Conservation (phyloP, 2,329 filamentous ascomycete species). For the Sclerotinia borealis region DNA sequence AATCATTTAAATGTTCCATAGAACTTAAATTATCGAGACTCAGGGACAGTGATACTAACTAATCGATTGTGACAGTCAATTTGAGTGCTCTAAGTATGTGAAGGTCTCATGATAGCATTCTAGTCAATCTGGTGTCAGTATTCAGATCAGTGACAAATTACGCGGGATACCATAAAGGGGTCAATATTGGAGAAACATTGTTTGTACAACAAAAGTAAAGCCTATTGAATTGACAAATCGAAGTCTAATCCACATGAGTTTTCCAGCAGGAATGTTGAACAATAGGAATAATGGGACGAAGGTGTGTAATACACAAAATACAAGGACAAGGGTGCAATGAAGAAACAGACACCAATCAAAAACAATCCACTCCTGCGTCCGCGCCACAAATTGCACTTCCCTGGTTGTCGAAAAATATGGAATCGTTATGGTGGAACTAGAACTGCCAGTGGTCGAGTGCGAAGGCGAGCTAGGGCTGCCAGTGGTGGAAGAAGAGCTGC, state of each 20-base stretch:
- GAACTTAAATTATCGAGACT: background rate
- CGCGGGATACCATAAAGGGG: background rate
- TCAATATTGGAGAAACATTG: background rate
- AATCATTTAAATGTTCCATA: background rate
- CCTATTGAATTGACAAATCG: background rate
- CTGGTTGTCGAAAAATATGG: background rate
- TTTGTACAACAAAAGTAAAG: background rate
- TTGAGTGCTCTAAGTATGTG: background rate
- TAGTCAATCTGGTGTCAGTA: background rate
- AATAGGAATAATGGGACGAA: background rate
- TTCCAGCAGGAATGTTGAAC: background rate
- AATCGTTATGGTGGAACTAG: background rate
- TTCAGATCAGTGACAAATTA: background rate
- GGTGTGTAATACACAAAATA: background rate
- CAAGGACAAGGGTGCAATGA: constrained; percentile 1
- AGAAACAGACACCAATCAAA: background rate
- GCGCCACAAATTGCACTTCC: background rate
- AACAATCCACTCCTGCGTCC: background rate
- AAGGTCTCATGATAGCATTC: background rate
- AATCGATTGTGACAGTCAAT: too few relatives aligned
- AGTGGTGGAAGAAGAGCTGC: background rate
- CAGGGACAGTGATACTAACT: background rate
- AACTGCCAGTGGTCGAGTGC: background rate
- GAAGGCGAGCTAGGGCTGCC: background rate
- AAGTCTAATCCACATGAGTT: background rate